Evolutionary conservation across 2,329 filamentous ascomycete genomes (phyloP).

Genomic region (Harringtonia aguacate): DNA sequence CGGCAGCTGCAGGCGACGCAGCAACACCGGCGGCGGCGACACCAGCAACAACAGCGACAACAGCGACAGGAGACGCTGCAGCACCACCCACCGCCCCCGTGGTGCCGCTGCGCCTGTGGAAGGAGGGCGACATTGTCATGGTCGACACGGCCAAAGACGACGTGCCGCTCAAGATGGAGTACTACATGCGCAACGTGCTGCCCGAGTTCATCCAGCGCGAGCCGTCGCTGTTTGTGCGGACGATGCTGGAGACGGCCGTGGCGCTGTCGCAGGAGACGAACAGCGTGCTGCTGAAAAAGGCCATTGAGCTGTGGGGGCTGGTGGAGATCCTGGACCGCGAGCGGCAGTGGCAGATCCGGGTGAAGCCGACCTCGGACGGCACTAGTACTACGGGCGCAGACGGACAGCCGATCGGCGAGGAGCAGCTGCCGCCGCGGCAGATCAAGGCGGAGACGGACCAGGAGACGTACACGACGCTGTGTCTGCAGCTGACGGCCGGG

Average conservation of each 20-base stretch:
- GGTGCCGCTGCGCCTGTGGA: constrained; percentile 10
- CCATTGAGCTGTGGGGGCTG: constrained; percentile 53
- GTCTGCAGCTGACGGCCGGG: constrained; percentile 53
- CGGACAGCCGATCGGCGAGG: not conserved
- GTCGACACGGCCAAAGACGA: constrained; percentile 53
- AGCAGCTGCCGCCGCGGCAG: constrained; percentile 22
- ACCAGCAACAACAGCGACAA: not conserved
- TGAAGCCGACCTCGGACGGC: constrained; percentile 24
- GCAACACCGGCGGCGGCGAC: not conserved
- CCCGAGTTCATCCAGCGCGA: constrained; percentile 48
- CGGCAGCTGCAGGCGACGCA: not conserved
- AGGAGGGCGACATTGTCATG: constrained; percentile 31
- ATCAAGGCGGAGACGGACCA: constrained; percentile 44
- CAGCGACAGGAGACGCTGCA: not conserved
- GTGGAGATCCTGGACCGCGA: constrained; percentile 57
- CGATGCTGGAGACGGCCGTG: constrained; percentile 41
- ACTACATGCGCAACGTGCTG: constrained; percentile 48
- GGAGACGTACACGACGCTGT: constrained; percentile 50
- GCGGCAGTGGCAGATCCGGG: constrained; percentile 47
- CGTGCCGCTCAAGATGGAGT: constrained; percentile 45
- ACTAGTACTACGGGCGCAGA: no score
- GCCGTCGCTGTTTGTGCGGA: constrained; percentile 47
- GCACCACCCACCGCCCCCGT: constrained; percentile 24
- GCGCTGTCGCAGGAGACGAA: constrained; percentile 34
- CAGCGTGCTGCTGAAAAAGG: constrained; percentile 44